These are phyloP conservation scores for Naganishia vaughanmartiniae DNA, from an alignment of 768 basidiomycete genomes.

Conservation along the genomic window DNA sequence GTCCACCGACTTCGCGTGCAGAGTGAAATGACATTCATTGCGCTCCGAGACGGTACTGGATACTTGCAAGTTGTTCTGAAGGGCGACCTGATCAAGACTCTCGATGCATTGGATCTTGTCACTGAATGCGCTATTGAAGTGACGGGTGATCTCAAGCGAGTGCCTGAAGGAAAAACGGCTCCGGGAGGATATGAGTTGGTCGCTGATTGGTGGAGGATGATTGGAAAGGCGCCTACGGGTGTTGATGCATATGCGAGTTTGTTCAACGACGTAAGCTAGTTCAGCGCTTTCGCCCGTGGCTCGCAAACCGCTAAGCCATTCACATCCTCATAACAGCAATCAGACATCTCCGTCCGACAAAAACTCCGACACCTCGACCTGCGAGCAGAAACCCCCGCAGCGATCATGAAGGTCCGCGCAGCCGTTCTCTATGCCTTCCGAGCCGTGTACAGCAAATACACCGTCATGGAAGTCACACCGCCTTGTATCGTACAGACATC, in stretches of 20 bases:
- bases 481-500: conserved; percentile 97
- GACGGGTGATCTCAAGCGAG: conserved; percentile 75
- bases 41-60: conserved; percentile 91
- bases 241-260: conserved; percentile 89
- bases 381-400: conserved; percentile 88
- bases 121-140: conserved; percentile 87
- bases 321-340: conserved; percentile 43
- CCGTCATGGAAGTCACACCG: conserved; percentile 85
- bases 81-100: conserved; percentile 82
- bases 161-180: conserved; percentile 91
- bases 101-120: conserved; percentile 83
- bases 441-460: conserved; percentile 58
- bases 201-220: conserved; percentile 86
- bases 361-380: conserved; percentile 91
- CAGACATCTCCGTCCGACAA: conserved; percentile 65
- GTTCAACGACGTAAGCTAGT: conserved; percentile 71
- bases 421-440: conserved; percentile 82
- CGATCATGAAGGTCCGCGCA: conserved; percentile 82
- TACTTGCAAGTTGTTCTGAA: conserved; percentile 87
- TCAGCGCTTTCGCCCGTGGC: background rate
- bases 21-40: conserved; percentile 87
- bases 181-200: conserved; percentile 84
- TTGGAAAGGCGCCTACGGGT: conserved; percentile 84
- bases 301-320: background rate
- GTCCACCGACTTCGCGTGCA: conserved; percentile 90